These are phyloP conservation scores for Fusarium sacchari DNA, from an alignment of 2,329 filamentous ascomycete species.

Conservation along the genomic window DNA sequence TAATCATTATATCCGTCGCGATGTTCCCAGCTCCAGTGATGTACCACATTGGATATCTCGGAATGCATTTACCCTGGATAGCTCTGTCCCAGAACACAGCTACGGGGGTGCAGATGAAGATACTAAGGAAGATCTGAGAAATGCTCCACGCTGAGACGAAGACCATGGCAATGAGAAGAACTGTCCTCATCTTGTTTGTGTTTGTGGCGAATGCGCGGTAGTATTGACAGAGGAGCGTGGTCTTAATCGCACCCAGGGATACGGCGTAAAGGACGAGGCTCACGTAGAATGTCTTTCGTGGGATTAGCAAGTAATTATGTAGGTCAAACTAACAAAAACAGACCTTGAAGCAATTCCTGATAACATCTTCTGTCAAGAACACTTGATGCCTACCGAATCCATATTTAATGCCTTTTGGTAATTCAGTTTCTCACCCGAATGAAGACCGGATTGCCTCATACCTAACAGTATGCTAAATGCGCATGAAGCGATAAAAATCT, in stretches of 20 bases:
- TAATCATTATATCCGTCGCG: not conserved
- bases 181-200: not conserved
- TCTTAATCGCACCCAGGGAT: not conserved
- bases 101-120: not conserved
- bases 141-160: not conserved
- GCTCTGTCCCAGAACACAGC: not conserved
- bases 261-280: not conserved
- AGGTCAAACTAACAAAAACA: too few relatives aligned
- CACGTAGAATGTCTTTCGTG: not conserved
- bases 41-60: not conserved
- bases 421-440: fast-evolving
- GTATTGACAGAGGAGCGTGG: not conserved
- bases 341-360: not conserved
- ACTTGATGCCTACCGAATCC: not conserved
- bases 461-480: not conserved
- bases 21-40: not conserved
- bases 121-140: not conserved
- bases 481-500: too few relatives aligned
- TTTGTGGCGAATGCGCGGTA: not conserved
- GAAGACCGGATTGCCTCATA: fast-evolving
- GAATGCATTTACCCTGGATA: not conserved
- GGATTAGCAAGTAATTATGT: not conserved
- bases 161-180: fast-evolving
- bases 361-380: not conserved
- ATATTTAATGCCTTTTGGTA: not conserved